Evolutionary conservation across 2,329 filamentous ascomycete genomes (phyloP), one percentile per base, ranked within the genome.

Genomic region (Paracoccidioides lutzii): DNA sequence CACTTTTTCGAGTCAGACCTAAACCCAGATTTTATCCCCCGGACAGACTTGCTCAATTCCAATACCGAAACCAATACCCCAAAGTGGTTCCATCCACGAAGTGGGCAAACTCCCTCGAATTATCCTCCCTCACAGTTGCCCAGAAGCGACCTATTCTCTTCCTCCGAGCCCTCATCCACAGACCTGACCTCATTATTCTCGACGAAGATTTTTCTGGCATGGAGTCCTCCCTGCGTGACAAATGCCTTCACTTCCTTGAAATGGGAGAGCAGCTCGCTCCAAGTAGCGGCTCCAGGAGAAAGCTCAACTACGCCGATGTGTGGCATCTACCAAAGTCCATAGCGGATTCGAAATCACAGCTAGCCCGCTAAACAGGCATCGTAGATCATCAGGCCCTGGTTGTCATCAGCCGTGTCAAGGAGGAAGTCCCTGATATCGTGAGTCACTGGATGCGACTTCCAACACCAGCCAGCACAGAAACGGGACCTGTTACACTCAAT

Each of bases 171-270:
- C 76, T 91, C 51, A 81, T 94, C 67, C 90, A 91, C 71, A 81
- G 81, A 58, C 85, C 88, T 0, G 88, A 93, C 63, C 79, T 95
- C 45, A 79, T 95, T 3, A 84, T 95, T 15, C 78, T 95, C 0
- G 90, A 95, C 65, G 90, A 95, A 73, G 85, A 90, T 0, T 94
- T 91, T 55, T 88, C 87, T 48, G 88, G 89, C 53, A 90, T 95
- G 80, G 85, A 91, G 60, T 84, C 87, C 33, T 78, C 76, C 0
- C 82, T 93, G 6, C 79, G 91, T n/a, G 87, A 95, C 67, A 90
- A 90, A 66, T 96, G 90, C 64, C 79, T 93, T 57, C 72, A 85
- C 0, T 95, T 95, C 70, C 80, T 98, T 2, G 82, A 81, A 44
- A 70, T 78, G 30, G 85, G 85, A 9, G 79, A 86, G 65, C 69